phyloP scores from a whole-genome alignment of 768 basidiomycete species.

The Trametes villosa region DNA sequence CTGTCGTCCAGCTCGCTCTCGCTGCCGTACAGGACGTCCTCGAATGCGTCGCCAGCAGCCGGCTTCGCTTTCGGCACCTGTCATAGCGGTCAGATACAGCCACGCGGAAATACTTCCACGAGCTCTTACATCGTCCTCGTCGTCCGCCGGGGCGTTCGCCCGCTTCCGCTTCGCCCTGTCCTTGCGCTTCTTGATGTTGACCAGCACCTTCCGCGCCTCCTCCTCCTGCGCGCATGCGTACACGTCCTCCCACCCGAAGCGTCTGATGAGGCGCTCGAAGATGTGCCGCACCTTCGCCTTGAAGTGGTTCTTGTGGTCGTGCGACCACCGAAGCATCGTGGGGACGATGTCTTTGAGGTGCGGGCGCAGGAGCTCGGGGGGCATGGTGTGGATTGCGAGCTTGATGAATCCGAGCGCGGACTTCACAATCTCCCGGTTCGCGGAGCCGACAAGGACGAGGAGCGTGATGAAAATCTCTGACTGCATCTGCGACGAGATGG shows the following conservation, averaged over 20 bases:
- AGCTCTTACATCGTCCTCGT: conserved; percentile 49
- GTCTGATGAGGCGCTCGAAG: conserved; percentile 91
- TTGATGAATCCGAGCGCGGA: conserved; percentile 95
- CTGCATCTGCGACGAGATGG: conserved; percentile 71
- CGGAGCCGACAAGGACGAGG: conserved; percentile 88
- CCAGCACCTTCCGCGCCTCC: conserved; percentile 84
- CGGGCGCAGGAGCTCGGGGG: conserved; percentile 70
- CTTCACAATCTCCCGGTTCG: conserved; percentile 97
- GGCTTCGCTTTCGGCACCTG: conserved; percentile 47
- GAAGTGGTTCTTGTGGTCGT: conserved; percentile 99
- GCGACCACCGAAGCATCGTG: conserved; percentile 87
- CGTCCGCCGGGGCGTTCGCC: conserved; percentile 58
- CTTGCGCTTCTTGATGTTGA: conserved; percentile 95
- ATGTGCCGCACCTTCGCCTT: conserved; percentile 96
- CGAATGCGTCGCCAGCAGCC: conserved; percentile 78
- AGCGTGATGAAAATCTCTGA: conserved; percentile 85
- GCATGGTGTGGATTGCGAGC: conserved; percentile 85
- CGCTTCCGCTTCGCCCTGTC: conserved; percentile 92
- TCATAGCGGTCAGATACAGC: background rate
- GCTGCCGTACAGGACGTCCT: conserved; percentile 96
- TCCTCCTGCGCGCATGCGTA: conserved; percentile 74
- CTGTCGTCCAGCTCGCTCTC: conserved; percentile 87
- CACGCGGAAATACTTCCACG: conserved; percentile 7
- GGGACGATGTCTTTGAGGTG: conserved; percentile 82
- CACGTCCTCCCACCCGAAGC: conserved; percentile 88